Evolutionary conservation across 805 yeast species (phyloP), one percentile per base, ranked within the genome.

Genomic region (Dipodascopsis tothii): DNA sequence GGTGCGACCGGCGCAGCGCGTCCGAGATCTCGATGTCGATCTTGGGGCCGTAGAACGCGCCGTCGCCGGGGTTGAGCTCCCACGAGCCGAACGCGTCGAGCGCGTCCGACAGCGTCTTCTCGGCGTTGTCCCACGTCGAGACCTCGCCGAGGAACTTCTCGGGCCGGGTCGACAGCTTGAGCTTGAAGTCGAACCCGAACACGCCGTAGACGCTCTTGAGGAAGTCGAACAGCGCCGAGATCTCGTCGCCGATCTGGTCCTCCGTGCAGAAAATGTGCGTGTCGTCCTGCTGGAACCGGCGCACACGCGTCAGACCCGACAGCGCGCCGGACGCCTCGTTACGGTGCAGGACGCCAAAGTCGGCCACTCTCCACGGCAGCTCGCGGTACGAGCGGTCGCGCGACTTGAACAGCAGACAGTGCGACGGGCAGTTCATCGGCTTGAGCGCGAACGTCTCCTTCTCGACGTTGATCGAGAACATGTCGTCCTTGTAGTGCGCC

Each of bases 211-310:
- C 79, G 49, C 81, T 73, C 56, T 80, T 81, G 42, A 92, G 75
- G 57, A 92, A 68, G 56, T 77, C 72, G 45, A 92, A 69, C 9
- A 92, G 83, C 43, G 77, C 74, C 6, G 70, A 57, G 39, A 92
- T 87, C 59, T 92, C 98, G 23, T 61, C 56, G 39, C 73, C 74
- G 38, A 92, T 80, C 64, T 92, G 98, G 4, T 73, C 77, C 28
- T 74, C 70, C 1, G 81, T 76, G 60, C 98, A 92, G 62, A 92
- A 92, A 21, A 92, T 88, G 57, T 92, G 98, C 5, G 96, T 97
- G 62, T 92, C 98, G 63, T 92, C 98, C 66, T 92, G 98, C 63
- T 92, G 98, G 66, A 92, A 92, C 51, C 95, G 71, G 46, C 98
- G 75, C 2, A 92, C 96, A 44, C 98, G 71, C 0, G 97, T 92